phyloP scores from a whole-genome alignment of 768 basidiomycete genomes.

The Podaxis sp. region DNA sequence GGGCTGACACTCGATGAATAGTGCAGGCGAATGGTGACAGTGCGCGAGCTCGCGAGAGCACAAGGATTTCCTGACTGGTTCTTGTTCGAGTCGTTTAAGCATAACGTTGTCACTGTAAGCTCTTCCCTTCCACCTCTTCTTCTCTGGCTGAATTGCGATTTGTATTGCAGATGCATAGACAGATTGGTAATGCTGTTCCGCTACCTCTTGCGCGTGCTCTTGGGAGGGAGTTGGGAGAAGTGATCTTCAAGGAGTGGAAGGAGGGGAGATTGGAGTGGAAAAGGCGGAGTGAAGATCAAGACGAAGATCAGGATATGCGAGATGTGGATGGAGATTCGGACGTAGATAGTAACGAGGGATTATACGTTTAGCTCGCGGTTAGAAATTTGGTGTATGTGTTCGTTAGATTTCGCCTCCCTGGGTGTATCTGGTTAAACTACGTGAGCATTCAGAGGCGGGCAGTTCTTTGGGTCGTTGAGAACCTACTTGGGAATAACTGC shows the following conservation, averaged over 20 bases:
- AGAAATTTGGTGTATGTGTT: background rate
- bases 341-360: constrained; percentile 10
- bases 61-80: constrained; percentile 84
- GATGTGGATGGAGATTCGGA: constrained; percentile 1
- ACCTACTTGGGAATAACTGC: background rate
- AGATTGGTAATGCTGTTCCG: constrained; percentile 81
- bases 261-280: constrained; percentile 33
- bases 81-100: constrained; percentile 49
- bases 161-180: constrained; percentile 63
- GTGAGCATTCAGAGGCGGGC: background rate
- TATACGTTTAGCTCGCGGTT: constrained; percentile 2
- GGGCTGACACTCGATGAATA: constrained; percentile 23
- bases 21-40: constrained; percentile 70
- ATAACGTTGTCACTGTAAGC: constrained; percentile 62
- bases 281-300: constrained; percentile 5
- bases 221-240: constrained; percentile 56
- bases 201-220: constrained; percentile 63
- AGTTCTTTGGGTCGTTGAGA: background rate
- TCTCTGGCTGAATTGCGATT: background rate
- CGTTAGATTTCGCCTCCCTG: background rate
- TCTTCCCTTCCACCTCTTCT: background rate
- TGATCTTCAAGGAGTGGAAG: constrained; percentile 57
- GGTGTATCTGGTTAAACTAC: background rate
- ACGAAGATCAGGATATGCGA: constrained; percentile 2
- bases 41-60: constrained; percentile 74